These are phyloP conservation scores for Talaromyces proteolyticus DNA, from an alignment of 495 filamentous ascomycete species.

Conservation along the genomic window DNA sequence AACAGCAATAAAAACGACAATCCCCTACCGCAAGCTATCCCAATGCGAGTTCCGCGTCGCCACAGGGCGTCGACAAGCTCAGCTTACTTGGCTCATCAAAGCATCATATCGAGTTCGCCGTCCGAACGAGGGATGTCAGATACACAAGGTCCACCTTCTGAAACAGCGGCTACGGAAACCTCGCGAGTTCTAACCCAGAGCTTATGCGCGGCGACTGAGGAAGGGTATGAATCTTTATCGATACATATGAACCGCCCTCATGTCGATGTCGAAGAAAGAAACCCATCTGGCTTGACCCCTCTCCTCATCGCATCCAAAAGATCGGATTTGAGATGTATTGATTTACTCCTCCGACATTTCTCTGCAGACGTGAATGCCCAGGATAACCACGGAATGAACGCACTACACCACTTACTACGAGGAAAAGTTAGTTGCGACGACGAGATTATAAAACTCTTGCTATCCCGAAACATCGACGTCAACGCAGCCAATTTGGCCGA, in stretches of 20 bases:
- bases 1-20: neutral
- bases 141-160: neutral
- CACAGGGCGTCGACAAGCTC: neutral
- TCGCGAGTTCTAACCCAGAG: neutral
- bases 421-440: slow-evolving; percentile 1
- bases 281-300: slow-evolving; percentile 2
- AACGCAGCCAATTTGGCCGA: slow-evolving; percentile 1
- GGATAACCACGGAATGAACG: slow-evolving; percentile 6
- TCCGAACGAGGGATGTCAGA: neutral
- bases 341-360: neutral
- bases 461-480: neutral
- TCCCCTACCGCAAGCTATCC: too few relatives aligned
- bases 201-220: neutral
- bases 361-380: slow-evolving; percentile 4
- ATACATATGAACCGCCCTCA: too few relatives aligned
- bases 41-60: too few relatives aligned
- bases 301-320: slow-evolving; percentile 7
- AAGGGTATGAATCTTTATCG: neutral
- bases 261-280: neutral
- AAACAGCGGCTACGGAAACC: neutral
- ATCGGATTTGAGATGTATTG: neutral
- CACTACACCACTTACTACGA: slow-evolving; percentile 3
- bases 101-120: neutral
- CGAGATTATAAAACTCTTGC: slow-evolving; percentile 3
- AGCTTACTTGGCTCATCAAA: neutral